A percentile compares a stretch with the other conserved stretches of the same genome.
Conservation (phyloP, 495 filamentous ascomycete genomes). For the Penicillium ucsense region DNA sequence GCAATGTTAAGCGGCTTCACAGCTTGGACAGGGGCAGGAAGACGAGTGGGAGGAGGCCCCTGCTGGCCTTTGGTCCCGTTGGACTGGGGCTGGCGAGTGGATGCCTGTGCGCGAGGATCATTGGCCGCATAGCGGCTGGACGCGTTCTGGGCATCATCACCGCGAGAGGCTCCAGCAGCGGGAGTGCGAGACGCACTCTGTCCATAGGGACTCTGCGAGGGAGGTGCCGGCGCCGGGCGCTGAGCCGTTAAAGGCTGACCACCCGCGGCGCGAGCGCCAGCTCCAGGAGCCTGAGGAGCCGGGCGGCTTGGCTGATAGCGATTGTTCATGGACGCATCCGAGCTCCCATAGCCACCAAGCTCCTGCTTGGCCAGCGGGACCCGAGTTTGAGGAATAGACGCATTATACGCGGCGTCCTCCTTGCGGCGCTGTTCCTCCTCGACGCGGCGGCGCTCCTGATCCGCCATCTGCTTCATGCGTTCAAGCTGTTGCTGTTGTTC, state of each 20-base stretch:
- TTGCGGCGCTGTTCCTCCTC: conserved; percentile 47
- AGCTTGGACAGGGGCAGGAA: conserved; percentile 54
- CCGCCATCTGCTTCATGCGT: conserved; percentile 41
- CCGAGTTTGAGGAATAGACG: conserved; percentile 69
- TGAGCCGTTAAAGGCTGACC: conserved; percentile 43
- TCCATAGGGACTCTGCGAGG: conserved; percentile 26
- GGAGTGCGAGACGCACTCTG: conserved; percentile 12
- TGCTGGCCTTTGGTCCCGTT: conserved; percentile 26
- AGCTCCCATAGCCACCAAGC: conserved; percentile 56
- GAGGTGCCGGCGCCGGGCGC: conserved; percentile 47
- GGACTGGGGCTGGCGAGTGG: conserved; percentile 30
- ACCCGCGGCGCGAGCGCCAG: conserved; percentile 26
- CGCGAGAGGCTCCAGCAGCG: conserved; percentile 9
- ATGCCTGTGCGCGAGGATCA: conserved; percentile 34
- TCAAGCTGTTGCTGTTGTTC: conserved; percentile 36
- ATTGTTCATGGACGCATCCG: conserved; percentile 37
- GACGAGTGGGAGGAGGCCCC: conserved; percentile 37
- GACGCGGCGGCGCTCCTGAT: conserved; percentile 40
- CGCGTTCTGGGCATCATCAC: conserved; percentile 21
- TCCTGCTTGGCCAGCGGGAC: conserved; percentile 80
- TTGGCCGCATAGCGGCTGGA: conserved; percentile 28
- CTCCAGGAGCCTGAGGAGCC: conserved; percentile 44
- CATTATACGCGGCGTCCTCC: conserved; percentile 78
- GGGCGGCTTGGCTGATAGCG: conserved; percentile 77
- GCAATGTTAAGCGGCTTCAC: conserved; percentile 88